Base-by-base conservation (phyloP, 208 protist genomes). In the Tritrichomonas foetus region DNA sequence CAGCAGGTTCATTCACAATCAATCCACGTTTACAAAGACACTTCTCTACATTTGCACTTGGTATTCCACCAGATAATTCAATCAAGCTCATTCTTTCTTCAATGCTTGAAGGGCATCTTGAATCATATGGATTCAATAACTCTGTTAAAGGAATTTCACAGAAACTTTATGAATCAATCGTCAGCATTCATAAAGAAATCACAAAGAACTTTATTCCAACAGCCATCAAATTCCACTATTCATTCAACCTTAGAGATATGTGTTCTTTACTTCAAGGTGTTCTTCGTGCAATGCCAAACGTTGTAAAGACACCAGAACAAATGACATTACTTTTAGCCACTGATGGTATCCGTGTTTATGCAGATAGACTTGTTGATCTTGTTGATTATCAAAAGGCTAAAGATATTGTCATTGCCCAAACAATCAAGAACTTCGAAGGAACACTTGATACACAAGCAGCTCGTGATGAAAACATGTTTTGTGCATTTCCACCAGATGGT, bases 141-240 rank as follows among this genome's bases (percentile, higher is more conserved):
- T 36, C 0, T 25, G 93, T 97, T 30, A 44, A 84, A 44, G 92
- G 95, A 27, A 30, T 94, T 14, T 41, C 53, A 20, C 57, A 95
- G 27, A 93, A 94, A 44, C 69, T 98, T 41, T 94, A 97, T 66
- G 94, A 92, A 27, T 94, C 95, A 3, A 94, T 96, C 11, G 74
- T 98, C 25, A 93, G 96, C 20, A 13, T 98, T 8, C 96, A 97
- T 93, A 80, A 94, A 36, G 36, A 93, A 22, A 96, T 98, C 55
- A 97, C 97, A 78, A 69, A 93, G 93, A 95, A 95, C 33, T 99
- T 99, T 95, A 97, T 99, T 94, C 98, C 98, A 30, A 99, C 98
- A 0, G 98, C 98, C 61, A 96, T 99, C 94, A 99, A 99, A 95
- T 99, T 99, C 96, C 98, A 99, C 95, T 99, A 99, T 96, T 96